These are phyloP conservation scores for Acacia pycnantha DNA, from an alignment of 331 rosid genomes.

Conservation along the genomic window DNA sequence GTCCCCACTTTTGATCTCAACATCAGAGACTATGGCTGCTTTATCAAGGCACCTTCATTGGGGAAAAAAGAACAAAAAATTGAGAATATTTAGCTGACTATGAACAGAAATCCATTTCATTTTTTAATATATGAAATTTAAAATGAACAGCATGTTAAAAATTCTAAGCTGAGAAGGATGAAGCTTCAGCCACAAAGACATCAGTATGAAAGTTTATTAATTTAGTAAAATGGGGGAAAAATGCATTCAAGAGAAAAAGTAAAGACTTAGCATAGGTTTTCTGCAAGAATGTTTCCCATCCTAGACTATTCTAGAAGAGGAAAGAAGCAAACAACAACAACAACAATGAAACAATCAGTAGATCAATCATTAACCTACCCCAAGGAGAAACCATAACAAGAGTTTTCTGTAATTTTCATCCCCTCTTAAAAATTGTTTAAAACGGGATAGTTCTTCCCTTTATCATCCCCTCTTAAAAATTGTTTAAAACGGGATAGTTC, in stretches of 20 bases:
- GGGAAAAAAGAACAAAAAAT: background rate
- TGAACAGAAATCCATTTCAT: background rate
- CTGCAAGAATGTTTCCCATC: background rate
- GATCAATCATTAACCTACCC: background rate
- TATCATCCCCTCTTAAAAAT: background rate
- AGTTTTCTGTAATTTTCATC: background rate
- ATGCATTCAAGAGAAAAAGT: background rate
- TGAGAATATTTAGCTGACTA: background rate
- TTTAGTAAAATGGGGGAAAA: background rate
- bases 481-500: background rate
- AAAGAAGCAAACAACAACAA: background rate
- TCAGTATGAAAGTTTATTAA: background rate
- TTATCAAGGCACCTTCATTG: slow-evolving; percentile 81
- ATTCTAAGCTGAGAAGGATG: background rate
- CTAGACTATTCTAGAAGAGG: background rate
- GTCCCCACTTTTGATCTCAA: slow-evolving; percentile 55
- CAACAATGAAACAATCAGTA: background rate
- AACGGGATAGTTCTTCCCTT: background rate
- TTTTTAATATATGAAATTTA: background rate
- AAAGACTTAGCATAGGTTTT: background rate
- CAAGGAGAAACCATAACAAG: slow-evolving; percentile 10
- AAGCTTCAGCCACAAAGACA: background rate
- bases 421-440: background rate
- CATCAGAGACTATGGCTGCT: slow-evolving; percentile 72
- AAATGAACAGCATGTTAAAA: background rate